Evolutionary conservation across 1,139 yeast genomes (phyloP), one percentile per base, ranked within the genome.

Genomic region (Yamadazyma mexicana): DNA sequence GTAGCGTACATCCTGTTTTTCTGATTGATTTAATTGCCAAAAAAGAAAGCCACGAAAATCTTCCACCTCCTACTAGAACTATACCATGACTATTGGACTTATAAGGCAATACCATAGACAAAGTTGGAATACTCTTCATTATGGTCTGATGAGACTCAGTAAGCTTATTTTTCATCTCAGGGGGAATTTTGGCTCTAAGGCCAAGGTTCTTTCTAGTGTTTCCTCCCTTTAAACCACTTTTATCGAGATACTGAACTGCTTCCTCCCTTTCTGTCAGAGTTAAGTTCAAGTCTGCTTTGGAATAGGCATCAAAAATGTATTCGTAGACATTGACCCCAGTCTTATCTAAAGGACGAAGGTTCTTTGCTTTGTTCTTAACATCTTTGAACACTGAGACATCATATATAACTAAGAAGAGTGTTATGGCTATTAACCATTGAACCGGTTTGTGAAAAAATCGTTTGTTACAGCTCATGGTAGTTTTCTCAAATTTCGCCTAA

Each of bases 11-110:
- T 2, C 71, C 71, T 1, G 64, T 48, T 20, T 58, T 61, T 41
- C 72, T 45, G 20, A 66, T 47, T 1, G 62, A 47, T 11, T 59
- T 42, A 4, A 66, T 49, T 1, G 66, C 55, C 34, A 66, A 55
- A 42, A 63, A 64, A 2, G 70, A 50, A 7, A 66, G 48, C 73
- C 72, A 66, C 7, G 69, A 56, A 35, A 56, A 66, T 32, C 54
- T 50, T 2, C 59, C 61, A 1, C 73, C 73, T 1, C 73, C 73
- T 15, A 66, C 64, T 17, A 66, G 38, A 2, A 63, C 70, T 3
- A 63, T 51, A 12, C 73, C 73, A 26, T 43, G 48, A 1, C 61
- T 49, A 6, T 47, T 56, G 25, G 51, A 45, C 30, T 55, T 47
- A 12, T 51, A 54, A 40, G 57, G 64, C 2, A 59, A 51, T 0